Evolutionary conservation across 2,329 filamentous ascomycete genomes (phyloP).

Genomic region (Epichloe coenophiala): DNA sequence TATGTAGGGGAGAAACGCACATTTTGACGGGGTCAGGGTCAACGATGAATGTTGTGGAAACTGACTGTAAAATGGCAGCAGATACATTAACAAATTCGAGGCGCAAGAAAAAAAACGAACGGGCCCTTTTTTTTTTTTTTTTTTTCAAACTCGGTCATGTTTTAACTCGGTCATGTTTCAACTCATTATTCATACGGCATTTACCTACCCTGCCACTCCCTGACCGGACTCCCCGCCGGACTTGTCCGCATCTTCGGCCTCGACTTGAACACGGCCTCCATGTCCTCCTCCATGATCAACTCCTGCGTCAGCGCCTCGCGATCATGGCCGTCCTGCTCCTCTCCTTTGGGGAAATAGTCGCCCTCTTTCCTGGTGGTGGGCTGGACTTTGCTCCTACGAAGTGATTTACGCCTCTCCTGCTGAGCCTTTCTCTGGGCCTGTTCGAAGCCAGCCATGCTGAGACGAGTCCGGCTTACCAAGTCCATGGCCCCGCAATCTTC

Average conservation of each 20-base stretch:
- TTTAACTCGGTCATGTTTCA: background rate
- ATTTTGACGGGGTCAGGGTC: background rate
- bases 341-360: slow-evolving; percentile 32
- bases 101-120: background rate
- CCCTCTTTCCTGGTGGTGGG: slow-evolving; percentile 26
- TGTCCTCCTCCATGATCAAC: slow-evolving; percentile 59
- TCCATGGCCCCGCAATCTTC: slow-evolving; percentile 23
- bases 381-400: slow-evolving; percentile 29
- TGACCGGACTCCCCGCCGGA: slow-evolving; percentile 42
- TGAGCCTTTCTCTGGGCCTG: slow-evolving; percentile 47
- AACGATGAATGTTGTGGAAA: background rate
- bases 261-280: slow-evolving; percentile 74
- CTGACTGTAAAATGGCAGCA: background rate
- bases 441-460: slow-evolving; percentile 50
- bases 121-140: too few relatives aligned
- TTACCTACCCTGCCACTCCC: slow-evolving; percentile 16
- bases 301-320: slow-evolving; percentile 48
- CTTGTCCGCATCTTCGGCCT: slow-evolving; percentile 69
- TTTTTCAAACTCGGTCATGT: background rate
- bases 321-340: slow-evolving; percentile 27
- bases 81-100: background rate
- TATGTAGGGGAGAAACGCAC: slow-evolving; percentile 28
- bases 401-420: slow-evolving; percentile 38
- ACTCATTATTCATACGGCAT: background rate
- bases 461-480: slow-evolving; percentile 42